Conservation (phyloP, 805 yeast species). For the Lipomyces japonicus region DNA sequence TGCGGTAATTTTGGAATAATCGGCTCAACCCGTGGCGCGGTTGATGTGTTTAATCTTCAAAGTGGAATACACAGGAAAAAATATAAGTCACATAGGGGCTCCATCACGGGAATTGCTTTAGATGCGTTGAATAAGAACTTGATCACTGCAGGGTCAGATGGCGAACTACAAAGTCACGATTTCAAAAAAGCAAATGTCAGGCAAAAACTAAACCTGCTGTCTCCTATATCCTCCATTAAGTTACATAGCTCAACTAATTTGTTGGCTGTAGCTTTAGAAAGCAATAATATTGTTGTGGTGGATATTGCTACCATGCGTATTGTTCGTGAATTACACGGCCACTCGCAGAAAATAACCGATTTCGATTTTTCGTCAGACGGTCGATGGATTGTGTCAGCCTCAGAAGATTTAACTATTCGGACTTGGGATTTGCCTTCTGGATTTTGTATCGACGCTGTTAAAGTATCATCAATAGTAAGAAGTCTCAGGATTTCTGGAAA, state of each 20-base stretch:
- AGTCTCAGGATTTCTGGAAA: slow-evolving; percentile 74
- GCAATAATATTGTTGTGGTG: slow-evolving; percentile 73
- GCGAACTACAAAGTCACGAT: slow-evolving; percentile 80
- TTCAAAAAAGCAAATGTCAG: slow-evolving; percentile 66
- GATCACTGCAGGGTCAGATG: slow-evolving; percentile 87
- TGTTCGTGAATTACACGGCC: slow-evolving; percentile 81
- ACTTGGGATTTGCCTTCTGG: slow-evolving; percentile 99
- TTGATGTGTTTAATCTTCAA: slow-evolving; percentile 84
- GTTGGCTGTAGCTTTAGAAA: slow-evolving; percentile 81
- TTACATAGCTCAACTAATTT: slow-evolving; percentile 81
- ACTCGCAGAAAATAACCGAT: slow-evolving; percentile 78
- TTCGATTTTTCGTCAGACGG: slow-evolving; percentile 93
- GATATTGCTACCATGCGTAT: slow-evolving; percentile 77
- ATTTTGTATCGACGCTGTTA: slow-evolving; percentile 89
- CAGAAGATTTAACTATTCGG: slow-evolving; percentile 81
- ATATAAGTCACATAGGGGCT: slow-evolving; percentile 50
- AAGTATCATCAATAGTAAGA: slow-evolving; percentile 75
- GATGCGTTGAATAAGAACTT: slow-evolving; percentile 88
- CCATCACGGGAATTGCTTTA: slow-evolving; percentile 83
- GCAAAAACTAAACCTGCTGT: slow-evolving; percentile 62
- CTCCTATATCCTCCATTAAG: slow-evolving; percentile 73
- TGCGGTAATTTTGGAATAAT: slow-evolving; percentile 95
- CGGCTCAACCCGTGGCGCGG: slow-evolving; percentile 82
- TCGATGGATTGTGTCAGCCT: slow-evolving; percentile 83
- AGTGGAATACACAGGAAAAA: slow-evolving; percentile 78